A percentile compares a stretch with the other conserved stretches of the same genome.
These are phyloP conservation scores for Scutellaria galericulata DNA, from an alignment of 257 asterid species.

Conservation along the genomic window DNA sequence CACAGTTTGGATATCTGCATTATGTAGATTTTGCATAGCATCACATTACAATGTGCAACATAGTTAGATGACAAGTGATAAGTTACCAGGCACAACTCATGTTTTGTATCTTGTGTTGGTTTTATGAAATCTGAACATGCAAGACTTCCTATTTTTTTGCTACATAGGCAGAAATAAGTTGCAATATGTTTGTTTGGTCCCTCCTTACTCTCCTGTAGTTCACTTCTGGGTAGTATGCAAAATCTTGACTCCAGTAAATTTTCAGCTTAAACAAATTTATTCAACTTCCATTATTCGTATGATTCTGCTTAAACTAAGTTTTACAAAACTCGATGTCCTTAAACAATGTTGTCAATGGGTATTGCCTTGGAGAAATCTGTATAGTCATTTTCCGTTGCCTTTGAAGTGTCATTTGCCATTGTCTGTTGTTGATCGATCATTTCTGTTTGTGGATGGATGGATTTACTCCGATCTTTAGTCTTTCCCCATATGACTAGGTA, in stretches of 20 bases:
- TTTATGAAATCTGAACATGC: too few relatives aligned
- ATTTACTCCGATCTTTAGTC: conserved; percentile 41
- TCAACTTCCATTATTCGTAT: conserved; percentile 3
- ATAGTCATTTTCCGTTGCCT: conserved; percentile 9
- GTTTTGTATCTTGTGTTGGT: too few relatives aligned
- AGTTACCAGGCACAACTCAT: too few relatives aligned
- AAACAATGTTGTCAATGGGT: conserved; percentile 29
- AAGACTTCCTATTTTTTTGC: background rate
- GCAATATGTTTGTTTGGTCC: background rate
- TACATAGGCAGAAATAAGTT: background rate
- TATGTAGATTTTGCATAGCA: too few relatives aligned
- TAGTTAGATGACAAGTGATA: too few relatives aligned
- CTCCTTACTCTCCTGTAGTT: background rate
- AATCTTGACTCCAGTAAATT: background rate
- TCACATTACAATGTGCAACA: too few relatives aligned
- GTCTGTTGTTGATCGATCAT: background rate
- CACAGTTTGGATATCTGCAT: too few relatives aligned
- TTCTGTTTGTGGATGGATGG: conserved; percentile 16
- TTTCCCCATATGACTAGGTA: conserved; percentile 62
- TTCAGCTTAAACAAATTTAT: background rate
- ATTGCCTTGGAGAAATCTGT: conserved; percentile 9
- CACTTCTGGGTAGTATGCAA: background rate
- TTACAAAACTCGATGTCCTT: conserved; percentile 25
- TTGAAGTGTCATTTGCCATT: conserved; percentile 10
- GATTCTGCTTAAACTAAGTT: conserved; percentile 7